Conservation (phyloP, 768 basidiomycete species). For the Daedaleopsis nitida region DNA sequence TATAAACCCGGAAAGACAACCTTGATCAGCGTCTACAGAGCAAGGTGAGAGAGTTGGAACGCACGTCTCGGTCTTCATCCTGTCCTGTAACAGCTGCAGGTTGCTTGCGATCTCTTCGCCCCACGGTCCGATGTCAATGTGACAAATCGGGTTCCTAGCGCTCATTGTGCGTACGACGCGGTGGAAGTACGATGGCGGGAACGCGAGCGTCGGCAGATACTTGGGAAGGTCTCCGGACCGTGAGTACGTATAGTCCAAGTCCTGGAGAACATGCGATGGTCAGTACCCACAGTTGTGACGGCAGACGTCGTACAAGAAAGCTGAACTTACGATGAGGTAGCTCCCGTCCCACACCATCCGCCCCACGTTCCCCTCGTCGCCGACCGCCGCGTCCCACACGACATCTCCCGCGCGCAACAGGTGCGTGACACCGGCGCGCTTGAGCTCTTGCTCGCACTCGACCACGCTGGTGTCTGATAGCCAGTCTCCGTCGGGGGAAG, state of each 20-base stretch:
- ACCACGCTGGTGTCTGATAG: conserved; percentile 78
- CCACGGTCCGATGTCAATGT: conserved; percentile 79
- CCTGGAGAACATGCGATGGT: conserved; percentile 43
- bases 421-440: conserved; percentile 61
- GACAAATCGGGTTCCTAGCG: conserved; percentile 51
- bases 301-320: background rate
- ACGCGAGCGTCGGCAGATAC: conserved; percentile 78
- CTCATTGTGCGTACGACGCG: conserved; percentile 66
- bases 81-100: conserved; percentile 75
- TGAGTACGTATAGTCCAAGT: conserved; percentile 84
- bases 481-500: conserved; percentile 87
- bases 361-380: conserved; percentile 86
- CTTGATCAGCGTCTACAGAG: conserved; percentile 9
- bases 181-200: conserved; percentile 89
- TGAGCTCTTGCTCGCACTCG: conserved; percentile 81
- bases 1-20: conserved; percentile 30
- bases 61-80: conserved; percentile 79
- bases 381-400: conserved; percentile 85
- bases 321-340: conserved; percentile 72
- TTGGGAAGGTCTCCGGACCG: conserved; percentile 74
- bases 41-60: conserved; percentile 31
- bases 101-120: conserved; percentile 74
- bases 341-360: conserved; percentile 86
- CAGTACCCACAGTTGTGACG: background rate
- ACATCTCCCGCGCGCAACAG: conserved; percentile 77